phyloP scores from a whole-genome alignment of 768 basidiomycete genomes.

The Psilocybe azurescens region DNA sequence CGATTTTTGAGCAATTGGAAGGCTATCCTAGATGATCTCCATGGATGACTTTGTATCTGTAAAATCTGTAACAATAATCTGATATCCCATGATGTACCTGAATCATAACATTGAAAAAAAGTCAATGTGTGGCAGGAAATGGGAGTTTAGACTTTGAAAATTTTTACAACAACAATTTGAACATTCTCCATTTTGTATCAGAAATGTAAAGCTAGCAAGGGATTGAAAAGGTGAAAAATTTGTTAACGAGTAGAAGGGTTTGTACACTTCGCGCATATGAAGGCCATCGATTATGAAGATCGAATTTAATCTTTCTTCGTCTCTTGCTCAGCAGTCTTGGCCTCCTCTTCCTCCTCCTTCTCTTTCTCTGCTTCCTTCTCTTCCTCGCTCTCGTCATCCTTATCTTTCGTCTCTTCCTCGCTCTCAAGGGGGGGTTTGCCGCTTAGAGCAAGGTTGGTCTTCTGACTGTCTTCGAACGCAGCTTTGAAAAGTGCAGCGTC shows the following conservation, averaged over 20 bases:
- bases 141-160: background rate
- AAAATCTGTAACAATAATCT: slow-evolving; percentile 20
- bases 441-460: slow-evolving; percentile 57
- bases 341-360: slow-evolving; percentile 31
- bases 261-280: background rate
- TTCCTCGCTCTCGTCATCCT: slow-evolving; percentile 34
- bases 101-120: slow-evolving; percentile 1
- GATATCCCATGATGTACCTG: slow-evolving; percentile 18
- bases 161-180: background rate
- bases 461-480: slow-evolving; percentile 87
- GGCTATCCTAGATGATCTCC: background rate
- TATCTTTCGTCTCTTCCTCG: slow-evolving; percentile 35
- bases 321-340: slow-evolving; percentile 23
- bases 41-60: slow-evolving; percentile 11
- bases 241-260: background rate
- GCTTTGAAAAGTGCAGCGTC: slow-evolving; percentile 90
- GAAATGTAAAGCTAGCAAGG: slow-evolving; percentile 1
- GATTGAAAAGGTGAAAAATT: background rate
- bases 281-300: background rate
- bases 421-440: slow-evolving; percentile 26
- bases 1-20: background rate
- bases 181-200: slow-evolving; percentile 2
- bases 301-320: slow-evolving; percentile 39
- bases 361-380: slow-evolving; percentile 31
- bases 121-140: slow-evolving; percentile 7